Percentiles rank a stretch among this genome's conserved stretches.
Evolutionary conservation across 176 grass and related monocot species (phyloP).

Genomic region (Avena atlantica): DNA sequence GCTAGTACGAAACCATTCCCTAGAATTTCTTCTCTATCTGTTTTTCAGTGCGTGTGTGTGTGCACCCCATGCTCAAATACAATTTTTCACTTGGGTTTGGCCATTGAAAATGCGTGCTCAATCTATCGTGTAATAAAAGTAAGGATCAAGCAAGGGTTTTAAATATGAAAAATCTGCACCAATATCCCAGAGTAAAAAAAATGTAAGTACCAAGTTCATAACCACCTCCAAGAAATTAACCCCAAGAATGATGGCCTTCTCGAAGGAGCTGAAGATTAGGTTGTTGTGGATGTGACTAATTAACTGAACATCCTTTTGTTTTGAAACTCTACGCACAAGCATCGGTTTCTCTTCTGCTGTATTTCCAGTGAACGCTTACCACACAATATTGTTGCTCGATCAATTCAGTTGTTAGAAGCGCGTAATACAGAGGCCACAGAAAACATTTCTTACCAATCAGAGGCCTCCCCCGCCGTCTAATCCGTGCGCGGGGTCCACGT

Average conservation of each 20-base stretch:
- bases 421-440: neutral
- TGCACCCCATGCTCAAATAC: neutral
- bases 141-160: neutral
- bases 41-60: neutral
- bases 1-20: conserved; percentile 28
- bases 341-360: neutral
- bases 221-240: conserved; percentile 20
- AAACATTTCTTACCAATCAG: conserved; percentile 19
- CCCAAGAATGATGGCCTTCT: conserved; percentile 25
- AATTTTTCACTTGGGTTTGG: neutral
- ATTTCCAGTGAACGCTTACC: conserved; percentile 21
- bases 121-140: neutral
- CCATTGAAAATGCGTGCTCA: neutral
- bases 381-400: conserved; percentile 12
- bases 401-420: neutral
- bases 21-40: too few relatives aligned
- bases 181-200: neutral
- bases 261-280: neutral
- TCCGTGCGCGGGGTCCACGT: neutral
- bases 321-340: neutral
- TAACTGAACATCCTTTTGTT: conserved; percentile 8
- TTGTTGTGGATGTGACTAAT: conserved; percentile 22
- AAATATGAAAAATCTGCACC: neutral
- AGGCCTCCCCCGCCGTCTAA: neutral
- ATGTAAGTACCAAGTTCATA: neutral